These are phyloP conservation scores for Moesziomyces sp. DNA, from an alignment of 1,284 basidiomycete genomes.

Conservation along the genomic window DNA sequence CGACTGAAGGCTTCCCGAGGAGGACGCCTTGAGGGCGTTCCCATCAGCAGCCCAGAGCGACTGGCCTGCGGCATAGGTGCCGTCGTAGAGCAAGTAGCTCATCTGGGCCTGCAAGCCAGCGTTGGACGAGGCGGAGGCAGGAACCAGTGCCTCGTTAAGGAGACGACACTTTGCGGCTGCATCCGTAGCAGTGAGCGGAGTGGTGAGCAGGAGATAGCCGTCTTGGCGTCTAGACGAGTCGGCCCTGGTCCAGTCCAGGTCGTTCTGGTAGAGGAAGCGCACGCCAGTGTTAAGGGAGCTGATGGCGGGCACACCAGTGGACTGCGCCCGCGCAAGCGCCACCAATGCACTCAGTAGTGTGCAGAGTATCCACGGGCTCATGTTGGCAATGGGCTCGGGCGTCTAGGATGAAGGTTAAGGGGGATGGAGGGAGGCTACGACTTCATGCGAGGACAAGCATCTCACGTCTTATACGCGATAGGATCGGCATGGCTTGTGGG, in stretches of 20 bases:
- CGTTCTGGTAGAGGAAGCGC: constrained; percentile 55
- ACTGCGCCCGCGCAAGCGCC: not conserved
- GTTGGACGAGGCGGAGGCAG: constrained; percentile 16
- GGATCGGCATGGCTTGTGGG: constrained; percentile 2
- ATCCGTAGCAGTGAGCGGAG: constrained; percentile 17
- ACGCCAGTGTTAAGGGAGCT: constrained; percentile 18
- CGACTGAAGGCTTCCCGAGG: not conserved
- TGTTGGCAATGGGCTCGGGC: not conserved
- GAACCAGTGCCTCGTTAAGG: constrained; percentile 40
- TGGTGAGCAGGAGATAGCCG: constrained; percentile 45
- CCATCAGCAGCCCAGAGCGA: constrained; percentile 22
- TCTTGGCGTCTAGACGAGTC: constrained; percentile 28
- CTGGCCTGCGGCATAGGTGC: constrained; percentile 21
- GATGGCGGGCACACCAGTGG: not conserved
- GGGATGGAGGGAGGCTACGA: not conserved
- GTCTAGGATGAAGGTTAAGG: not conserved
- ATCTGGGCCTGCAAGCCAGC: constrained; percentile 35
- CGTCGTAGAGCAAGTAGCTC: constrained; percentile 25
- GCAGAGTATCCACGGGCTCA: constrained; percentile 1
- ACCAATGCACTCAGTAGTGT: constrained; percentile 2
- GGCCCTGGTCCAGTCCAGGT: constrained; percentile 47
- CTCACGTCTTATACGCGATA: no score
- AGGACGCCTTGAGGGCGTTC: constrained; percentile 7
- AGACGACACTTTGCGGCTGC: constrained; percentile 33
- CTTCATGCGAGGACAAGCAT: no score